Percentiles rank a stretch among this genome's conserved stretches.
These are phyloP conservation scores for Tillandsia leiboldiana DNA, from an alignment of 176 grass and related monocot species.

Conservation along the genomic window DNA sequence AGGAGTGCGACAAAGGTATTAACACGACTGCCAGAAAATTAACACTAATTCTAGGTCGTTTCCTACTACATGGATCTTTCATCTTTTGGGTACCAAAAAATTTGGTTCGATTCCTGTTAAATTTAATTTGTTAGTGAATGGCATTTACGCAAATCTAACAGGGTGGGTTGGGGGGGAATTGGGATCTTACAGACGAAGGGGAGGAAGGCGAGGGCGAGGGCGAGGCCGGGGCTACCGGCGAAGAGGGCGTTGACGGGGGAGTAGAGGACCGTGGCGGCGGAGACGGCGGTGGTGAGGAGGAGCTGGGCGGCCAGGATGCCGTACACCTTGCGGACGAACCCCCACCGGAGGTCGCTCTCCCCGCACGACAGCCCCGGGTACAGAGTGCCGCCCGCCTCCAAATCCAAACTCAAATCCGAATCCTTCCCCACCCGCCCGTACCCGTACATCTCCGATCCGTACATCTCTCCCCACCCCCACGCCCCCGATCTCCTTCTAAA, in stretches of 20 bases:
- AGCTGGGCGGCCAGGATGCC: constrained; percentile 95
- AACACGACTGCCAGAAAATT: no score
- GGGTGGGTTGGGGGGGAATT: background rate
- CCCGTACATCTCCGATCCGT: background rate
- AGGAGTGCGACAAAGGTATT: no score
- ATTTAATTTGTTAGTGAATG: background rate
- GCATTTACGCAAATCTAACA: background rate
- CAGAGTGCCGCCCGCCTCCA: constrained; percentile 70
- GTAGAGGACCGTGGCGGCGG: constrained; percentile 67
- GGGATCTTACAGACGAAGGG: constrained; percentile 65
- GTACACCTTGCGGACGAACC: constrained; percentile 99
- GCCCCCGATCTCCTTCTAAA: background rate
- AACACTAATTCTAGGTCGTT: no score
- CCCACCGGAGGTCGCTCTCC: constrained; percentile 92
- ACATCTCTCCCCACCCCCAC: background rate
- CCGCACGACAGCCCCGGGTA: constrained; percentile 83
- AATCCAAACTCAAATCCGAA: constrained; percentile 21
- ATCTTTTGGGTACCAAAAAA: no score
- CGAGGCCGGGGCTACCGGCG: constrained; percentile 37
- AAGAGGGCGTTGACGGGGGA: constrained; percentile 69
- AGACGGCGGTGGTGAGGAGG: constrained; percentile 79
- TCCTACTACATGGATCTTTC: no score
- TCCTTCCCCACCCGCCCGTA: constrained; percentile 12
- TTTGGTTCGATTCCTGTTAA: no score
- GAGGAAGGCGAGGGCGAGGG: constrained; percentile 53